These are phyloP conservation scores for Takakia lepidozioides DNA, from an alignment of 225 moss, liverwort and hornwort species.

Conservation along the genomic window DNA sequence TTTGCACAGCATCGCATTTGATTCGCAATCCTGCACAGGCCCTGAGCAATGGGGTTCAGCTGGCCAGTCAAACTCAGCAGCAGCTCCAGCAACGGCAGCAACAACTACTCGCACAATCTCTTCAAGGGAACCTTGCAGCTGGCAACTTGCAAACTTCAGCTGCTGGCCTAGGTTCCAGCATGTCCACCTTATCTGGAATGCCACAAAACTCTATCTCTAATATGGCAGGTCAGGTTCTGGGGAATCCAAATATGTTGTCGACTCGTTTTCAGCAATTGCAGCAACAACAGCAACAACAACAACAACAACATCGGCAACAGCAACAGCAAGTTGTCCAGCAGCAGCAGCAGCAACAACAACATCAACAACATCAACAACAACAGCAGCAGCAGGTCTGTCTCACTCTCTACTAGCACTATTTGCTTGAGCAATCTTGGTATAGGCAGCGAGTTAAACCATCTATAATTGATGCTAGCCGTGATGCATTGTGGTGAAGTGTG, in stretches of 20 bases:
- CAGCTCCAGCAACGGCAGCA: constrained; percentile 36
- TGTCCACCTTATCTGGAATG: constrained; percentile 42
- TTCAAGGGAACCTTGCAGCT: constrained; percentile 31
- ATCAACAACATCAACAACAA: no score
- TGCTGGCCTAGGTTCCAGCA: constrained; percentile 32
- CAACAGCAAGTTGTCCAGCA: constrained; percentile 5
- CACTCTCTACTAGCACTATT: no score
- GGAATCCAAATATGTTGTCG: constrained; percentile 41
- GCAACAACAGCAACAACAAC: constrained; percentile 42
- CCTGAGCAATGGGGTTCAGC: constrained; percentile 34
- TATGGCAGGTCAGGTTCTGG: constrained; percentile 42
- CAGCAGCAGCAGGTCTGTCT: no score
- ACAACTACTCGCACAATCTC: constrained; percentile 42
- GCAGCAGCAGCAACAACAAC: constrained; percentile 20
- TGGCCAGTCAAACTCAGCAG: constrained; percentile 38
- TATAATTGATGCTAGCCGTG: no score
- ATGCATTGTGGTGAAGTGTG: no score
- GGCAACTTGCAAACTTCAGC: constrained; percentile 29
- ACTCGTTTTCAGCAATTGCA: constrained; percentile 50
- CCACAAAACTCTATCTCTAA: constrained; percentile 30
- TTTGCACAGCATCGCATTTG: constrained; percentile 27
- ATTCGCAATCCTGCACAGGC: constrained; percentile 37
- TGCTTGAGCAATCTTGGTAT: no score
- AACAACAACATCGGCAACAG: constrained; percentile 21
- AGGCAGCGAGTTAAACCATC: no score